Percentiles rank a stretch among this genome's conserved stretches.
phyloP scores from a whole-genome alignment of 371 early-diverging fungal species.

The Vairimorpha necatrix region DNA sequence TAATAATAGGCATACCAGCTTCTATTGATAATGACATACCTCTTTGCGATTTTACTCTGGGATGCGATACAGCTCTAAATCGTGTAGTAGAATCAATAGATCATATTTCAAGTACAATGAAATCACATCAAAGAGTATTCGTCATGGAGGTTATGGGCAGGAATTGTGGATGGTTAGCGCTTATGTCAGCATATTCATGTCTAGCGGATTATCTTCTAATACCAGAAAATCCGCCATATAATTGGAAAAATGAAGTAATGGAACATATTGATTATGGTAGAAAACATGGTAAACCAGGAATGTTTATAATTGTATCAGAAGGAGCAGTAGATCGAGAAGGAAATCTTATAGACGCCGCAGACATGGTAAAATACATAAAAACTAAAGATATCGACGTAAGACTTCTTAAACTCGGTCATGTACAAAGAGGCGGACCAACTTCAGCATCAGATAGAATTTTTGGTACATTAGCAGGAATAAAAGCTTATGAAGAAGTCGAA shows the following conservation, averaged over 20 bases:
- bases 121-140: constrained; percentile 91
- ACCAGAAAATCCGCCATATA: constrained; percentile 80
- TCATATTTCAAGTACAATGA: constrained; percentile 82
- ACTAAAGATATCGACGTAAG: constrained; percentile 80
- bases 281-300: constrained; percentile 63
- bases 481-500: constrained; percentile 85
- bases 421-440: constrained; percentile 93
- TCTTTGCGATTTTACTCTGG: constrained; percentile 80
- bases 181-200: constrained; percentile 83
- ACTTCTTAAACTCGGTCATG: constrained; percentile 87
- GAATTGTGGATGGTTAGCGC: constrained; percentile 96
- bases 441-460: constrained; percentile 83
- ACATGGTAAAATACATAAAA: constrained; percentile 74
- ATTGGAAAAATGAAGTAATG: constrained; percentile 65
- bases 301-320: constrained; percentile 88
- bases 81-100: constrained; percentile 92
- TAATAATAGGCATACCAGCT: constrained; percentile 87
- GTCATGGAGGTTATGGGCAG: constrained; percentile 99
- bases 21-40: constrained; percentile 79
- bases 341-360: constrained; percentile 77
- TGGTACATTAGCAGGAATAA: constrained; percentile 81
- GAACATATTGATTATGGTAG: constrained; percentile 67
- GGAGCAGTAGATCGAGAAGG: constrained; percentile 85
- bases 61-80: constrained; percentile 85
- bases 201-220: constrained; percentile 93